Base-by-base conservation (phyloP, 345 rosid genomes). In the Citrus maxima region DNA sequence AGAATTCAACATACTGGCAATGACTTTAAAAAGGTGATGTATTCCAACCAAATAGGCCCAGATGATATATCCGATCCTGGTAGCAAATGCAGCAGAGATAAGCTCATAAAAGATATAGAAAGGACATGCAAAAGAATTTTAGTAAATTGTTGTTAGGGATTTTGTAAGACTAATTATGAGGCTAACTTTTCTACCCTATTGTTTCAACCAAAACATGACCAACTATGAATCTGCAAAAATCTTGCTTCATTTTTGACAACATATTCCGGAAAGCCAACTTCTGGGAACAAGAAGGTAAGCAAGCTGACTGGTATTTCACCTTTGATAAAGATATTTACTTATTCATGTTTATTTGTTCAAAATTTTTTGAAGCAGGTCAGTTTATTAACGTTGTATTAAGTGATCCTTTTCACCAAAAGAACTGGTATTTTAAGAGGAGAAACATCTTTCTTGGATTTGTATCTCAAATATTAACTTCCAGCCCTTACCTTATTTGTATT, bases 41-140 rank as follows among this genome's bases (percentile, higher is more conserved):
- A 93, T 84, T 96, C 99, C 73, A 90, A 85, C 99, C 99, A 96
- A 75, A 93, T 81, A 27, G 98, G 98, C 60, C 99, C 98, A 71
- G 98, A 87, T 88, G 93, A 92, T 66, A 92, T 88, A 82, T 96
- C 99, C 18, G 91, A 82, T 80, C 99, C 99, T 95, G 90, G 67
- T 58, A 85, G 77, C 78, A 81, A 66, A 89, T 18, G 70, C 72
- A 88, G 72, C 74, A 37, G 68, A 81, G 79, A 67, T 76, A 78
- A 76, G 80, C 37, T 37, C 58, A 58, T 59, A 55, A 67, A 55
- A 72, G 54, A 37, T n/a, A 54, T 40, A 61, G 63, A 75, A 51
- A 75, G 37, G 59, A 75, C 42, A 6, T 46, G 10, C 10, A 54
- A 63, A 75, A 65, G 32, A 54, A 30, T 32, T 64, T 65, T 35